Evolutionary conservation across 169 alveolate species (phyloP), one percentile per base, ranked within the genome.

Genomic region (Cystoisospora suis): DNA sequence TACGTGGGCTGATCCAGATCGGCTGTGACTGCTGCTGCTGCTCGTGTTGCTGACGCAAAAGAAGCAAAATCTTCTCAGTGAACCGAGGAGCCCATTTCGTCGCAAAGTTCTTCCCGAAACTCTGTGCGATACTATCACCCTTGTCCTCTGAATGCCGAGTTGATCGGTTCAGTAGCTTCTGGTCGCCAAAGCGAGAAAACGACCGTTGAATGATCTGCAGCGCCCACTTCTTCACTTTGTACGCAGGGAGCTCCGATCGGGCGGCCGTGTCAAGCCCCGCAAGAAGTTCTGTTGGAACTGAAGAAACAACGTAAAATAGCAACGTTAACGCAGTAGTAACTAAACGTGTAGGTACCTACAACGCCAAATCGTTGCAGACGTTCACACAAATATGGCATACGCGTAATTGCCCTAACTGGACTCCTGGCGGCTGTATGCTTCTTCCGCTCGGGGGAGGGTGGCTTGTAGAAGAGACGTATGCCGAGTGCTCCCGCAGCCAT

Each of bases 221-320:
- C 1, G 83, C 90, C 90, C 90, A 86, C 70, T 86, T 86, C 90
- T 86, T 86, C 83, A 75, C 90, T 49, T 86, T 86, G 90, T 61
- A 86, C 75, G 69, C 83, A 6, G 90, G 90, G 36, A 86, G 83
- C 72, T 61, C 65, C 12, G 56, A 6, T 46, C 83, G 90, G 42
- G 40, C 83, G 3, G 12, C 70, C 3, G 83, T 17, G 9, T 34
- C 75, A 65, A 86, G 3, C n/a, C 59, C 46, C 70, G 83, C 0
- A 45, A 86, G 36, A 36, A 86, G 36, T 12, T 15, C 45, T 23
- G 83, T 53, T 2, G 83, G 90, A n/a, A 59, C 90, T 45, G 90
- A 69, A 44, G 85, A 34, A n/a, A n/a, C n/a, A n/a, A n/a, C n/a
- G n/a, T n/a, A n/a, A n/a, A n/a, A n/a, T n/a, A n/a, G n/a, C n/a